A percentile compares a stretch with the other conserved stretches of the same genome.
phyloP scores from a whole-genome alignment of 176 grass and related monocot species.

The Zoysia japonica region DNA sequence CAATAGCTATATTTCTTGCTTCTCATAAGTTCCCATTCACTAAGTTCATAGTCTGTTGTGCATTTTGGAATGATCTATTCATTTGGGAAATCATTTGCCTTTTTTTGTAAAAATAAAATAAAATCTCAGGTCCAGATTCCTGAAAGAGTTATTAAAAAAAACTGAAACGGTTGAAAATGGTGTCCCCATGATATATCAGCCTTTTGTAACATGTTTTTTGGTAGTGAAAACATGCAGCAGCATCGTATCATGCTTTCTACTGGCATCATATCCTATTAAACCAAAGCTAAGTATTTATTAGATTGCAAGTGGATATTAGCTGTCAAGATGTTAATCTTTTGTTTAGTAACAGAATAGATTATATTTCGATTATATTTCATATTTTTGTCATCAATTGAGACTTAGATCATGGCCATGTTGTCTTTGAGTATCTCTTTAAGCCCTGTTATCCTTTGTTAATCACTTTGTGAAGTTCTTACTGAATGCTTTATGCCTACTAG shows the following conservation, averaged over 20 bases:
- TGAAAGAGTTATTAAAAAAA: constrained; percentile 4
- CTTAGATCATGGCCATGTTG: background rate
- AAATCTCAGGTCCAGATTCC: constrained; percentile 1
- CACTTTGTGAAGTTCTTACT: constrained; percentile 29
- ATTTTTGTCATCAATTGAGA: constrained; percentile 3
- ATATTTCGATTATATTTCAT: too few relatives aligned
- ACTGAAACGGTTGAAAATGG: background rate
- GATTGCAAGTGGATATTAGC: constrained; percentile 20
- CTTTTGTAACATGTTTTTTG: constrained; percentile 14
- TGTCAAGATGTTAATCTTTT: constrained; percentile 11
- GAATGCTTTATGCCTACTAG: constrained; percentile 1
- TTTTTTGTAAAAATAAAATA: background rate
- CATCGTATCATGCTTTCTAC: background rate
- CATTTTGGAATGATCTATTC: constrained; percentile 8
- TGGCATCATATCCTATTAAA: background rate
- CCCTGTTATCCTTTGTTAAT: background rate
- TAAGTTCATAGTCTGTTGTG: constrained; percentile 9
- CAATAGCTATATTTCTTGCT: constrained; percentile 8
- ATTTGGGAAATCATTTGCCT: background rate
- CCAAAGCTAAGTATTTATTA: background rate
- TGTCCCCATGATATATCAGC: background rate
- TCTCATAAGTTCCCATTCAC: background rate
- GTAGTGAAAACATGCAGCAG: background rate
- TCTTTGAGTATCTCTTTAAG: background rate
- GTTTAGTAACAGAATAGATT: background rate